Base-by-base conservation (phyloP, 78 protist genomes). In the Isochrysis galbana region DNA sequence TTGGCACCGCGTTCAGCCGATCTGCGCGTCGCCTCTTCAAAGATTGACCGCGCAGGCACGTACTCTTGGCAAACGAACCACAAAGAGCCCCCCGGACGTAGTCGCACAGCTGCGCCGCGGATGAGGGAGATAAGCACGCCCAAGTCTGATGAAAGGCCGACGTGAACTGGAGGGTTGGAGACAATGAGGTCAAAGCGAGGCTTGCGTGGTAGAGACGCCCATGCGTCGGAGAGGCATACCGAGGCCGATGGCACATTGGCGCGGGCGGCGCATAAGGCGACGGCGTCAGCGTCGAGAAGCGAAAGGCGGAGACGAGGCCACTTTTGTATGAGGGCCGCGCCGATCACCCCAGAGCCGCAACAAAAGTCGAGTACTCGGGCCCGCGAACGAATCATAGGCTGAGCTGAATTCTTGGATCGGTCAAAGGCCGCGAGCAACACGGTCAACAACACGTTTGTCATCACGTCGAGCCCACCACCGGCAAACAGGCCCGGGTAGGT, bases 201-300 rank as follows among this genome's bases (percentile, higher is more conserved):
- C 34, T 21, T 17, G 17, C 42, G 42, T n/a, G 80, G 80, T 41
- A 70, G 80, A 19, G 17, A 36, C 44, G 5, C 80, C 39, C 34
- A 70, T 19, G 45, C 80, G 41, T 70, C 80, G 42, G 41, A 26
- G 14, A 70, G 80, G 29, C 1, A 14, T 17, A 17, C n/a, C 80
- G 80, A 7, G 80, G 17, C 80, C 25, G 22, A 36, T 5, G 41
- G 32, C 36, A 70, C 80, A 41, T 70, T 70, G 29, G 25, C 29
- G 22, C 80, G 34, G 23, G 80, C 80, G 41, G 80, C 80, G 80
- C 41, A 41, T 7, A 70, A 21, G 0, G 80, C 80, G 80, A 70
- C 41, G n/a, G 80, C 80, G 80, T 70, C 80, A 41, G 80, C 80
- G 80, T 70, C 80, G 34, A 70, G 80, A 19, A 70, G 80, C 44